phyloP scores from a whole-genome alignment of 192 early-diverging fungal genomes.

The Kickxella alabastrina region DNA sequence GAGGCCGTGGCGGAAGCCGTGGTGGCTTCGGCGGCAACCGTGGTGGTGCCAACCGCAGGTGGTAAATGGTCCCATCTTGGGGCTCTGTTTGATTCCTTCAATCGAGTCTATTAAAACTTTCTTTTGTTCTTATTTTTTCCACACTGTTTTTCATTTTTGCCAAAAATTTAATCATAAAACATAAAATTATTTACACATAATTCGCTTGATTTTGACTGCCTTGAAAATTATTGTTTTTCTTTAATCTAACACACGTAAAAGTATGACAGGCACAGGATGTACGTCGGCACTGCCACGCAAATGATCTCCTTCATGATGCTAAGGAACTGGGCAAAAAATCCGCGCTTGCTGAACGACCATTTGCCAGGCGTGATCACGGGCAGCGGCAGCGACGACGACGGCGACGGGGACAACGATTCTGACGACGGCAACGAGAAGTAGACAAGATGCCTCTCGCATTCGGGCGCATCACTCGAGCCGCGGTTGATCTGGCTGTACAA shows the following conservation, averaged over 20 bases:
- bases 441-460: too few species aligned
- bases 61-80: conserved; percentile 13
- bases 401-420: too few species aligned
- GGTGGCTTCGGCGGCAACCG: conserved; percentile 31
- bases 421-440: too few species aligned
- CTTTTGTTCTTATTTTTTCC: neutral
- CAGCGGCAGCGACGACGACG: neutral
- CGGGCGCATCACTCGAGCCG: too few species aligned
- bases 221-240: neutral
- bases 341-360: conserved; percentile 1
- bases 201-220: too few species aligned
- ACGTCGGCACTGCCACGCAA: neutral
- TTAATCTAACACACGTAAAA: neutral
- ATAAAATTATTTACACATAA: too few species aligned
- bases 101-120: neutral
- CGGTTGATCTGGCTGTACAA: too few species aligned
- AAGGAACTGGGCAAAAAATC: neutral
- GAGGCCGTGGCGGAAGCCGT: conserved; percentile 49
- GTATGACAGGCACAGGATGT: neutral
- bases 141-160: too few species aligned
- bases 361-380: neutral
- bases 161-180: neutral
- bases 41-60: conserved; percentile 5
- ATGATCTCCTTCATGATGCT: neutral
- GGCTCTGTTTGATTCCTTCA: too few species aligned